A percentile compares a stretch with the other conserved stretches of the same genome.
These are phyloP conservation scores for Spraguea lophii DNA, from an alignment of 371 early-diverging fungal species.

Conservation along the genomic window DNA sequence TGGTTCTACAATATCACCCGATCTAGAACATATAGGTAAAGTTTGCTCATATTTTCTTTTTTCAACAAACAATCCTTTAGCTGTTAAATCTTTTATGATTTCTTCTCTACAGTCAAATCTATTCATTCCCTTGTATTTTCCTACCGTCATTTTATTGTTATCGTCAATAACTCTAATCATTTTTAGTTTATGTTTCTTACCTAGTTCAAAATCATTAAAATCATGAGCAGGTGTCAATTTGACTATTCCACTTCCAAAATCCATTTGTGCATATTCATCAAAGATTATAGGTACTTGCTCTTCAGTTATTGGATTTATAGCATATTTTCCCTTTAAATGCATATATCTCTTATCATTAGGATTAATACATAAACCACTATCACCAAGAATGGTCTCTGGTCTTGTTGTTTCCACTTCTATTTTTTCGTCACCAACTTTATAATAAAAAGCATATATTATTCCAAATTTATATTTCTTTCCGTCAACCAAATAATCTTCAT, in stretches of 20 bases:
- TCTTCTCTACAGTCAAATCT: constrained; percentile 81
- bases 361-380: constrained; percentile 83
- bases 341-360: constrained; percentile 64
- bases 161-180: constrained; percentile 83
- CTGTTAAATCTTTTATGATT: constrained; percentile 63
- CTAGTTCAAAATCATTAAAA: constrained; percentile 83
- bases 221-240: constrained; percentile 99
- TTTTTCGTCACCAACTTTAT: constrained; percentile 48
- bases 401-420: constrained; percentile 90
- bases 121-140: constrained; percentile 62
- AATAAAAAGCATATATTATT: constrained; percentile 57
- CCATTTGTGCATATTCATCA: constrained; percentile 71
- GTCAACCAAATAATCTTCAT: constrained; percentile 30
- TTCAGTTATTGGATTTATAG: constrained; percentile 74
- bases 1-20: constrained; percentile 88
- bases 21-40: constrained; percentile 69
- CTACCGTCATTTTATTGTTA: constrained; percentile 72
- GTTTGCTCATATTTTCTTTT: constrained; percentile 70
- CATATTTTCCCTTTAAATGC: constrained; percentile 56
- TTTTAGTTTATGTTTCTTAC: constrained; percentile 70
- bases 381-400: constrained; percentile 96
- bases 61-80: constrained; percentile 62
- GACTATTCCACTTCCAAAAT: constrained; percentile 91
- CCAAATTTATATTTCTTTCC: constrained; percentile 86
- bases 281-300: constrained; percentile 70